phyloP scores from a whole-genome alignment of 352 stramenopile species.

The Pythium monospermum region DNA sequence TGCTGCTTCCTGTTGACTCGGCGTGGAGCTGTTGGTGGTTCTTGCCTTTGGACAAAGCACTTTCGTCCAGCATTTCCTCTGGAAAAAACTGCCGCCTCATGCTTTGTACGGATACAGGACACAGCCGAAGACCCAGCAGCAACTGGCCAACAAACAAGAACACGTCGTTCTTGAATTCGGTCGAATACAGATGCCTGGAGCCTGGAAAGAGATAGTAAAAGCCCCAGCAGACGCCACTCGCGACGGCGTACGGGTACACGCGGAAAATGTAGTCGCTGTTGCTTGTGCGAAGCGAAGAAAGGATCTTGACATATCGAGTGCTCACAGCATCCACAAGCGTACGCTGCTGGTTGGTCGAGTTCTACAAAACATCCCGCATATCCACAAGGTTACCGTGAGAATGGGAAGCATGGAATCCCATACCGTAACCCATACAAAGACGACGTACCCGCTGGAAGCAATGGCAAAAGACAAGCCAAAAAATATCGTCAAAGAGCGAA shows the following conservation, averaged over 20 bases:
- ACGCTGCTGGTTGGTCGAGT: constrained; percentile 55
- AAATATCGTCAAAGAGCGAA: constrained; percentile 83
- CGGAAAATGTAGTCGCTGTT: constrained; percentile 86
- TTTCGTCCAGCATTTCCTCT: constrained; percentile 68
- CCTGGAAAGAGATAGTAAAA: constrained; percentile 88
- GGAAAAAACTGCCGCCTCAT: constrained; percentile 69
- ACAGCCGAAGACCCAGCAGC: constrained; percentile 63
- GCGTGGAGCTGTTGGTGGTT: constrained; percentile 3
- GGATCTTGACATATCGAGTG: constrained; percentile 76
- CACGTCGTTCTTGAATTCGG: constrained; percentile 76
- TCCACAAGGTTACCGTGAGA: neutral
- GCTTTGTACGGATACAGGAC: constrained; percentile 53
- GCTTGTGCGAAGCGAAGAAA: constrained; percentile 48
- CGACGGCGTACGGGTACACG: constrained; percentile 84
- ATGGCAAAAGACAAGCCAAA: constrained; percentile 86
- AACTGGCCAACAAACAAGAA: constrained; percentile 76
- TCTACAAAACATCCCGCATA: constrained; percentile 16
- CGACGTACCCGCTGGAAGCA: constrained; percentile 79
- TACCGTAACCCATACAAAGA: too few species aligned
- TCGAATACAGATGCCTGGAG: constrained; percentile 79
- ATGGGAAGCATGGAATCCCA: too few species aligned
- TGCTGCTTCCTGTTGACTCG: neutral
- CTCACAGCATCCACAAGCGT: constrained; percentile 67
- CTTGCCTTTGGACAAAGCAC: constrained; percentile 29
- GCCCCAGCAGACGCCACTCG: constrained; percentile 72